These are phyloP conservation scores for Phialophora tarda DNA, from an alignment of 2,329 filamentous ascomycete species.

Conservation along the genomic window DNA sequence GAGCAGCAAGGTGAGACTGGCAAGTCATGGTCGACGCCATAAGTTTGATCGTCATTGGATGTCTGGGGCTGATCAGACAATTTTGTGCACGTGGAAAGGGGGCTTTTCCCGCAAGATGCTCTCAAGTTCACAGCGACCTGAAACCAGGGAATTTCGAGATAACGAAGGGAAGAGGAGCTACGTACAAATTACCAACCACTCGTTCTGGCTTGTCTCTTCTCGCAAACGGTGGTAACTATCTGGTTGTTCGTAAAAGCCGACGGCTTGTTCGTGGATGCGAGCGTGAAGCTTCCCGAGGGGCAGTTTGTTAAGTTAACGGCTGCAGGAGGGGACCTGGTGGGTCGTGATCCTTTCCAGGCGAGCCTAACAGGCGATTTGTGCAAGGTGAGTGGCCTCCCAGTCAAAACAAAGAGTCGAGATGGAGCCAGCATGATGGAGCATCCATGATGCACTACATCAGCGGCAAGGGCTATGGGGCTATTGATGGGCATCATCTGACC, in stretches of 20 bases:
- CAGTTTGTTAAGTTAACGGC: conserved; percentile 8
- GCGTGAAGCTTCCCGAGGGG: conserved; percentile 2
- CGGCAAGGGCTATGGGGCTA: conserved; percentile 15
- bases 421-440: conserved; percentile 25
- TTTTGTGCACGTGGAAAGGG: conserved; percentile 25
- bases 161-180: conserved; percentile 1
- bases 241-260: conserved; percentile 18
- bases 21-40: not conserved
- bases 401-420: conserved; percentile 14
- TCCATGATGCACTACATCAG: conserved; percentile 26
- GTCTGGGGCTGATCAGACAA: conserved; percentile 1
- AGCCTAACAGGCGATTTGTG: conserved; percentile 27
- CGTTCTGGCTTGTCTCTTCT: not conserved
- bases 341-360: conserved; percentile 19
- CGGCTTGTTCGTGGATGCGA: conserved; percentile 5
- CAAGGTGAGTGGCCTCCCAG: conserved; percentile 17
- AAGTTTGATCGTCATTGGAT: conserved; percentile 2
- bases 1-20: conserved; percentile 3
- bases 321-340: conserved; percentile 21
- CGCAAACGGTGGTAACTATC: not conserved
- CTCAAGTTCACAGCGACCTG: not conserved
- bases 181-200: not conserved
- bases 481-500: conserved; percentile 36
- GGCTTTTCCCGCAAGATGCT: conserved; percentile 6
- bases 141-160: conserved; percentile 10